Conservation (phyloP, 2,329 filamentous ascomycete genomes). For the Fusarium hainanense region DNA sequence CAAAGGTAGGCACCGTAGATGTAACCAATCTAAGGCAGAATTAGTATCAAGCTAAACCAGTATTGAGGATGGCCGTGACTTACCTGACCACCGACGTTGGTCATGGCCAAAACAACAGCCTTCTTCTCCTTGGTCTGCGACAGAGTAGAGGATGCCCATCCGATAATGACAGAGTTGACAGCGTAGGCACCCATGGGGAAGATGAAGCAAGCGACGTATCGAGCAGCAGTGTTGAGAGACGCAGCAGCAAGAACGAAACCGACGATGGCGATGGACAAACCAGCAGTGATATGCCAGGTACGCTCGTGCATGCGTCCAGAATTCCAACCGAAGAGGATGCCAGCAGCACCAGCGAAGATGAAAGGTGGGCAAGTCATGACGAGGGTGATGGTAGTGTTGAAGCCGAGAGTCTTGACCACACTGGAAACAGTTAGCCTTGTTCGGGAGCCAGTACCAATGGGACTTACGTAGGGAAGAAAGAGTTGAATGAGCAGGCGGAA, state of each 20-base stretch:
- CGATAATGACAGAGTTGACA: constrained; percentile 60
- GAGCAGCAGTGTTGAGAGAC: constrained; percentile 53
- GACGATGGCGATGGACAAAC: constrained; percentile 54
- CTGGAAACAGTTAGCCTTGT: constrained; percentile 19
- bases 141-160: constrained; percentile 58
- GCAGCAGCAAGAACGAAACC: constrained; percentile 56
- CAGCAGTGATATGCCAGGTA: constrained; percentile 61
- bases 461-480: constrained; percentile 57
- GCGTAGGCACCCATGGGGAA: constrained; percentile 57
- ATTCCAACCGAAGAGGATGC: constrained; percentile 60
- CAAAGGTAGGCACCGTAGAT: constrained; percentile 64
- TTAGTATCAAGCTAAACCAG: background rate
- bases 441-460: rapidly evolving
- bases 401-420: constrained; percentile 62
- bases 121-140: constrained; percentile 63
- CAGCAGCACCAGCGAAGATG: constrained; percentile 59
- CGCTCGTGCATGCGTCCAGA: constrained; percentile 61
- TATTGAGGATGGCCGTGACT: rapidly evolving
- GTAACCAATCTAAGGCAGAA: constrained; percentile 51
- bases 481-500: constrained; percentile 59
- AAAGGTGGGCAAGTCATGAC: constrained; percentile 65
- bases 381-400: constrained; percentile 61
- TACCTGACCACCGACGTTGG: constrained; percentile 58
- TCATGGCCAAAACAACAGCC: constrained; percentile 60
- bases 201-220: constrained; percentile 57